Evolutionary conservation across 169 alveolate species (phyloP), one percentile per base, ranked within the genome.

Genomic region (Eimeria necatrix): DNA sequence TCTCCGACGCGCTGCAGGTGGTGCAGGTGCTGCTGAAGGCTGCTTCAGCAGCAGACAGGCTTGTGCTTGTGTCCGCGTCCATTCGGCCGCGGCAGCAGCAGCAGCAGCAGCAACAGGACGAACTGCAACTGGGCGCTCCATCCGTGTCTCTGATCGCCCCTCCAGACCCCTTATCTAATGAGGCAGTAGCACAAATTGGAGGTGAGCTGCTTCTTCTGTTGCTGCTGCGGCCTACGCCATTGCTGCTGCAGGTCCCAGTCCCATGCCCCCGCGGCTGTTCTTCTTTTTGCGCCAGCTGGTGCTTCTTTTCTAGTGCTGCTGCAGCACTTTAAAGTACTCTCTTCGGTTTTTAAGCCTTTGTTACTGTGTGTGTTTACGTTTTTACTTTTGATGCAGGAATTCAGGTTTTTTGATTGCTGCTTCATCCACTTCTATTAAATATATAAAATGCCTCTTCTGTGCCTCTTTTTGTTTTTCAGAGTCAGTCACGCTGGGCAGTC

Each of bases 11-110:
- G 61, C n/a, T 59, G n/a, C 70, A 22, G 22, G 32, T 89, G n/a
- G 56, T 70, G 4, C 94, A 89, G 78, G 68, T 89, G 70, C 52
- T 89, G 71, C 80, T 89, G n/a, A 70, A 41, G 64, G 94, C 88
- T 24, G 70, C 90, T 24, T 49, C 94, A 1, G 61, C 89, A 9
- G 74, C 94, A 24, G 94, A 89, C 59, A 48, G 59, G 46, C 49
- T 89, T 4, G 48, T 89, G 16, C 81, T 89, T 6, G 61, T 41
- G 20, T 89, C 61, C 24, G 94, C 94, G 20, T 20, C 60, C 12
- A 87, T 87, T 22, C 18, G 32, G 32, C 93, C 93, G 16, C 14
- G 52, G n/a, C 61, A 68, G 18, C 52, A 61, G 56, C 41, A 1
- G 83, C 70, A 85, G 93, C 60, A 85, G 46, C 64, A 64, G 68